phyloP scores from a whole-genome alignment of 129 eudicot species.

The Solidago caesia region DNA sequence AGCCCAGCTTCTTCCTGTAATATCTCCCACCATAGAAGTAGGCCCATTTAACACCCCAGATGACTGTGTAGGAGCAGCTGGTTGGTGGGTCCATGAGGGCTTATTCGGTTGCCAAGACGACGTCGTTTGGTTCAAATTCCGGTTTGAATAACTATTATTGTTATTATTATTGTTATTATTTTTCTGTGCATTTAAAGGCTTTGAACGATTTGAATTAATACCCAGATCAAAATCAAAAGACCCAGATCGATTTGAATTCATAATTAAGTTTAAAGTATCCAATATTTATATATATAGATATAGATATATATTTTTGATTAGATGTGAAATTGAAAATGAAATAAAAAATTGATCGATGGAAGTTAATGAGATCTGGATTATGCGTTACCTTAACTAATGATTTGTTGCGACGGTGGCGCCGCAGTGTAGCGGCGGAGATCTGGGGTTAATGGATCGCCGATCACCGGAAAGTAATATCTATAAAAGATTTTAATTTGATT shows the following conservation, averaged over 20 bases:
- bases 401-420: neutral
- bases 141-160: constrained; percentile 16
- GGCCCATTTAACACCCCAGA: constrained; percentile 58
- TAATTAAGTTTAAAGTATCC: constrained; percentile 6
- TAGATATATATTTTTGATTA: too few relatives aligned
- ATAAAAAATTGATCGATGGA: too few relatives aligned
- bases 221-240: constrained; percentile 97
- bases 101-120: constrained; percentile 62
- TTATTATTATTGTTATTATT: constrained; percentile 24
- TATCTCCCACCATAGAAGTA: constrained; percentile 91
- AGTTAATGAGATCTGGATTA: too few relatives aligned
- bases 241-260: constrained; percentile 69
- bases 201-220: constrained; percentile 54
- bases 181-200: constrained; percentile 62
- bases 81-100: constrained; percentile 85
- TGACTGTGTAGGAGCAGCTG: constrained; percentile 45
- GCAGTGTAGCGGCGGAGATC: constrained; percentile 25
- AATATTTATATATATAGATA: too few relatives aligned
- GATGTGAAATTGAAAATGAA: too few relatives aligned
- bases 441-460: neutral
- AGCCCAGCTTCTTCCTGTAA: constrained; percentile 77
- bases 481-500: neutral
- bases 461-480: constrained; percentile 28
- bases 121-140: constrained; percentile 44
- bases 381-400: too few relatives aligned